A percentile compares a stretch with the other conserved stretches of the same genome.
These are phyloP conservation scores for Pezicula rhizophila DNA, from an alignment of 2,329 filamentous ascomycete genomes.

Conservation along the genomic window DNA sequence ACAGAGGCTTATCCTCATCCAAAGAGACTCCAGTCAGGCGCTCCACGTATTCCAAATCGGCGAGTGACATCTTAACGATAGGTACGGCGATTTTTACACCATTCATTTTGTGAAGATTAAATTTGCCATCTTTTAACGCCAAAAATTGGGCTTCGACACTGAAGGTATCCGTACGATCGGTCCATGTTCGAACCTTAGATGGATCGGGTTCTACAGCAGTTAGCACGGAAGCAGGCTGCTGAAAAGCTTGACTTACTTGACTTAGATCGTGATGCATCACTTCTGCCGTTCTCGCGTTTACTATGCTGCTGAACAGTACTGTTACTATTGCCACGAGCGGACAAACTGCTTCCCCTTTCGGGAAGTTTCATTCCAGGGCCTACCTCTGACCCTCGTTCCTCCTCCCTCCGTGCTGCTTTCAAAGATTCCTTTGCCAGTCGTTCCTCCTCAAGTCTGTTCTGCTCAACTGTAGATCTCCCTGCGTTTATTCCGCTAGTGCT, in stretches of 20 bases:
- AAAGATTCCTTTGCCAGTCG: conserved; percentile 75
- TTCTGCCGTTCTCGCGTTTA: conserved; percentile 60
- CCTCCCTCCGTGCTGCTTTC: conserved; percentile 52
- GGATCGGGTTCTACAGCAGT: conserved; percentile 66
- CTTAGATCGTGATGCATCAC: conserved; percentile 54
- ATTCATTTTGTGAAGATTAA: conserved; percentile 96
- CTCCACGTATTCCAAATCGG: conserved; percentile 94
- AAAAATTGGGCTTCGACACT: conserved; percentile 97
- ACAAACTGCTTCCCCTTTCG: conserved; percentile 73
- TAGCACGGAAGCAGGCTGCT: conserved; percentile 14
- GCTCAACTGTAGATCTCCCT: conserved; percentile 65
- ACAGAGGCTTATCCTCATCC: conserved; percentile 86
- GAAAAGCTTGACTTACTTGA: conserved; percentile 55
- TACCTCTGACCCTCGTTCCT: conserved; percentile 64
- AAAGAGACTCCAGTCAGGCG: conserved; percentile 78
- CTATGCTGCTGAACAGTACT: conserved; percentile 65
- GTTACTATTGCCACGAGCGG: conserved; percentile 60
- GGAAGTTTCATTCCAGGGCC: conserved; percentile 71
- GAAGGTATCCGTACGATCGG: conserved; percentile 90
- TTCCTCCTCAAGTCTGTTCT: conserved; percentile 74
- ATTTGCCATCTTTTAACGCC: conserved; percentile 89
- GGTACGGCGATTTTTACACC: conserved; percentile 98
- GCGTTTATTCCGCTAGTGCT: conserved; percentile 49
- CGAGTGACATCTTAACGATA: conserved; percentile 88
- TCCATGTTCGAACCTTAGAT: conserved; percentile 84